phyloP scores from a whole-genome alignment of 495 filamentous ascomycete species.

The Cudoniella acicularis region DNA sequence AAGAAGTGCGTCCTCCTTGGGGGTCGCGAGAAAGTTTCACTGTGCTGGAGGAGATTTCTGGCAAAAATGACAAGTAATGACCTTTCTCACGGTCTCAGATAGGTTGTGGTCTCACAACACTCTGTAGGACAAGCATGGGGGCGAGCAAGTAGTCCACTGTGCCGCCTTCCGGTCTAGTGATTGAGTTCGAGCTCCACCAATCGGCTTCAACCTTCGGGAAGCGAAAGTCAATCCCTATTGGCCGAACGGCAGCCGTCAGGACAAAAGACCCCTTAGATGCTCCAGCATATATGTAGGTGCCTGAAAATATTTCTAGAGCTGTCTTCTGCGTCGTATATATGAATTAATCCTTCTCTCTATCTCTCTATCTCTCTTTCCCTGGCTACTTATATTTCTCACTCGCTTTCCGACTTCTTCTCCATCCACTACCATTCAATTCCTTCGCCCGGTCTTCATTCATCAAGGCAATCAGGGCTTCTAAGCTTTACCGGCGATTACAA shows the following conservation, averaged over 20 bases:
- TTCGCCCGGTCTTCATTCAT: not conserved
- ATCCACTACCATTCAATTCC: not conserved
- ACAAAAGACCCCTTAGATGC: not conserved
- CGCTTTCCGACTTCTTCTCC: not conserved
- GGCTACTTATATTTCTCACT: not conserved
- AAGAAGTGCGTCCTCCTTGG: too few species aligned
- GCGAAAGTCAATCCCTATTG: constrained; percentile 18
- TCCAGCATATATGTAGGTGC: not conserved
- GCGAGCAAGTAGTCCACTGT: too few species aligned
- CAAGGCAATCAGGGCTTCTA: not conserved
- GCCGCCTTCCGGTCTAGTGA: too few species aligned
- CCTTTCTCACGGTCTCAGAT: too few species aligned
- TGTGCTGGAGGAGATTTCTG: too few species aligned
- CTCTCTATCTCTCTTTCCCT: not conserved
- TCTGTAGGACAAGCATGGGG: too few species aligned
- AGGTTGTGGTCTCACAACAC: too few species aligned
- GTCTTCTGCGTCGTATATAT: not conserved
- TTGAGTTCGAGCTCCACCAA: too few species aligned
- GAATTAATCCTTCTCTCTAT: not conserved
- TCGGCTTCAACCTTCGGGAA: constrained; percentile 8
- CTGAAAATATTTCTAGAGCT: not conserved
- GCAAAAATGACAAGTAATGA: too few species aligned
- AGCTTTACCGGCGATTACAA: constrained; percentile 28
- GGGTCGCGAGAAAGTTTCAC: too few species aligned
- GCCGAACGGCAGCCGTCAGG: not conserved